Percentiles rank a stretch among this genome's conserved stretches.
These are phyloP conservation scores for Exophiala dermatitidis DNA, from an alignment of 2,329 filamentous ascomycete genomes.

Conservation along the genomic window DNA sequence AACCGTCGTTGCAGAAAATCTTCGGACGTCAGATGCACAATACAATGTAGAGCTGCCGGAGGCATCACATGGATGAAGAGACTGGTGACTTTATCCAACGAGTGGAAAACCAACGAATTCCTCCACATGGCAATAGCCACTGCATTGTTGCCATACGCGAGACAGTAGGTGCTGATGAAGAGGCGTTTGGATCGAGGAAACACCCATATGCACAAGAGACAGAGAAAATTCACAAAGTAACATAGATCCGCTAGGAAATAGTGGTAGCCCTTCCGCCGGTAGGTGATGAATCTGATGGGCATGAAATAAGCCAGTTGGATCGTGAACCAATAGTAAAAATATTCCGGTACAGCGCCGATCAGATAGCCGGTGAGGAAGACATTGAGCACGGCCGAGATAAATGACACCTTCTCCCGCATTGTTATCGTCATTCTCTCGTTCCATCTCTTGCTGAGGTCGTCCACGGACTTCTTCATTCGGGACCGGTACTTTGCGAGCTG, in stretches of 20 bases:
- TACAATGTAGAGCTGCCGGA: conserved; percentile 82
- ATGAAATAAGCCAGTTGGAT: conserved; percentile 86
- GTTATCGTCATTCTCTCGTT: conserved; percentile 85
- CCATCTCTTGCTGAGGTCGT: conserved; percentile 77
- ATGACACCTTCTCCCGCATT: conserved; percentile 84
- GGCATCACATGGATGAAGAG: conserved; percentile 99
- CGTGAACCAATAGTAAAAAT: conserved; percentile 91
- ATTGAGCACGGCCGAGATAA: conserved; percentile 93
- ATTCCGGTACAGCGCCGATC: conserved; percentile 75
- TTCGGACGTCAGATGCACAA: conserved; percentile 71
- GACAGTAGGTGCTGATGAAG: conserved; percentile 84
- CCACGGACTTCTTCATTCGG: conserved; percentile 82
- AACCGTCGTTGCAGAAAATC: conserved; percentile 63
- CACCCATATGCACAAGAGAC: conserved; percentile 75
- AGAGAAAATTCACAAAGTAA: conserved; percentile 92
- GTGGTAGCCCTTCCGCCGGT: conserved; percentile 85
- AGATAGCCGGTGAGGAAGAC: conserved; percentile 95
- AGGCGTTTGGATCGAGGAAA: conserved; percentile 86
- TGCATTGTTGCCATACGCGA: conserved; percentile 94
- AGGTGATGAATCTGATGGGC: conserved; percentile 88
- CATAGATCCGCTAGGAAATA: conserved; percentile 97
- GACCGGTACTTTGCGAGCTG: conserved; percentile 84
- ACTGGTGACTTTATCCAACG: conserved; percentile 91
- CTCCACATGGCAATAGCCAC: conserved; percentile 98
- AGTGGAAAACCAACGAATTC: conserved; percentile 97